A percentile compares a stretch with the other conserved stretches of the same genome.
Evolutionary conservation across 768 basidiomycete species (phyloP).

Genomic region (Suillus subluteus): DNA sequence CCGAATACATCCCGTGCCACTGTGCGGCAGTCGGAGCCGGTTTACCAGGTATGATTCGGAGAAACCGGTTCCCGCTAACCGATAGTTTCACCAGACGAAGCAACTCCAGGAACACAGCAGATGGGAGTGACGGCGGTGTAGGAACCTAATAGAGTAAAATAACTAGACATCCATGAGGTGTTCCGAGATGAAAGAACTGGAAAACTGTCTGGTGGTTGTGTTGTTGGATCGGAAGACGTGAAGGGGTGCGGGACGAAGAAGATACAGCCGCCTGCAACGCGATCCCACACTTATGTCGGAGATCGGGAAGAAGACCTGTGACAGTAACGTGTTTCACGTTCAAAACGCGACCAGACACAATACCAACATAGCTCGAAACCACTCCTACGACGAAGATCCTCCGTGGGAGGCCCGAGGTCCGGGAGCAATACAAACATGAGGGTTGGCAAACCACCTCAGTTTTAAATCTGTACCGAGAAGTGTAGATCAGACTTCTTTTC

Average conservation of each 20-base stretch:
- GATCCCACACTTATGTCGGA: conserved; percentile 77
- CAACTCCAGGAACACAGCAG: conserved; percentile 69
- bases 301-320: conserved; percentile 54
- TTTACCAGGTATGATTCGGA: conserved; percentile 65
- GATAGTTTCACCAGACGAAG: conserved; percentile 48
- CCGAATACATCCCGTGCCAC: conserved; percentile 30
- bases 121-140: conserved; percentile 33
- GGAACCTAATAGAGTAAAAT: conserved; percentile 13
- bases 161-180: conserved; percentile 61
- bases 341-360: conserved; percentile 79
- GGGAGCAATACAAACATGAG: not conserved
- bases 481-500: conserved; percentile 79
- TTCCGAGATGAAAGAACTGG: conserved; percentile 37
- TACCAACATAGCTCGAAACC: conserved; percentile 73
- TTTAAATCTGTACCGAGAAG: conserved; percentile 79
- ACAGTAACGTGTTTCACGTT: conserved; percentile 80
- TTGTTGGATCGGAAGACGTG: conserved; percentile 18
- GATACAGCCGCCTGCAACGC: conserved; percentile 82
- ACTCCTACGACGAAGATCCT: conserved; percentile 39
- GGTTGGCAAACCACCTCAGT: conserved; percentile 61
- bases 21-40: conserved; percentile 31
- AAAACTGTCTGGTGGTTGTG: conserved; percentile 32
- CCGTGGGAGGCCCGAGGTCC: not conserved
- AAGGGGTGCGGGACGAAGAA: conserved; percentile 37
- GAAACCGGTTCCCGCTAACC: conserved; percentile 50